phyloP scores from a whole-genome alignment of 1,139 yeast genomes.

The Taphrina communis region DNA sequence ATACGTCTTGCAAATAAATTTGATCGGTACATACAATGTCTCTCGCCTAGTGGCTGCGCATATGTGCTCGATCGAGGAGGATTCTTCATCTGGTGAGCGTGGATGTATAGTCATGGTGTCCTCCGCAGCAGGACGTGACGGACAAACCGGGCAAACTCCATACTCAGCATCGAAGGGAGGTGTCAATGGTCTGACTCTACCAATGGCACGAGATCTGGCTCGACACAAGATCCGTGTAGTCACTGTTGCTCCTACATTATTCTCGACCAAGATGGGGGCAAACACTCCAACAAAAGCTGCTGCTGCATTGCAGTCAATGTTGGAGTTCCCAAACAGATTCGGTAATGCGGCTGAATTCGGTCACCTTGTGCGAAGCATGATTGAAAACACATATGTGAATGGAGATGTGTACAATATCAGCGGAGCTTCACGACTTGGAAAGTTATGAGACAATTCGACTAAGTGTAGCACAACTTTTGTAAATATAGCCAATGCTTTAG shows the following conservation, averaged over 20 bases:
- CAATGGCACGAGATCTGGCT: slow-evolving; percentile 71
- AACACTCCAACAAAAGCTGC: slow-evolving; percentile 39
- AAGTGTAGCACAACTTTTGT: too few species aligned
- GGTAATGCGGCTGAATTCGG: slow-evolving; percentile 45
- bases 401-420: slow-evolving; percentile 40
- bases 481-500: too few species aligned
- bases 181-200: slow-evolving; percentile 59
- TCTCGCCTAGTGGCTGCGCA: slow-evolving; percentile 44
- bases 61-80: slow-evolving; percentile 36
- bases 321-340: slow-evolving; percentile 44
- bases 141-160: slow-evolving; percentile 51
- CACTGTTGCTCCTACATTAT: slow-evolving; percentile 45
- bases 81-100: slow-evolving; percentile 43
- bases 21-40: slow-evolving; percentile 44
- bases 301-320: slow-evolving; percentile 33
- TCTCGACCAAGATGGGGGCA: slow-evolving; percentile 44
- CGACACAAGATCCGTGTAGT: slow-evolving; percentile 62
- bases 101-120: slow-evolving; percentile 44
- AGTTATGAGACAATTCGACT: background rate
- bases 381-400: slow-evolving; percentile 44
- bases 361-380: slow-evolving; percentile 34
- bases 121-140: slow-evolving; percentile 45
- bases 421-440: slow-evolving; percentile 35
- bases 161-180: slow-evolving; percentile 56
- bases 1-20: slow-evolving; percentile 44